phyloP scores from a whole-genome alignment of 352 stramenopile species.

The Phytophthora fragariaefolia region DNA sequence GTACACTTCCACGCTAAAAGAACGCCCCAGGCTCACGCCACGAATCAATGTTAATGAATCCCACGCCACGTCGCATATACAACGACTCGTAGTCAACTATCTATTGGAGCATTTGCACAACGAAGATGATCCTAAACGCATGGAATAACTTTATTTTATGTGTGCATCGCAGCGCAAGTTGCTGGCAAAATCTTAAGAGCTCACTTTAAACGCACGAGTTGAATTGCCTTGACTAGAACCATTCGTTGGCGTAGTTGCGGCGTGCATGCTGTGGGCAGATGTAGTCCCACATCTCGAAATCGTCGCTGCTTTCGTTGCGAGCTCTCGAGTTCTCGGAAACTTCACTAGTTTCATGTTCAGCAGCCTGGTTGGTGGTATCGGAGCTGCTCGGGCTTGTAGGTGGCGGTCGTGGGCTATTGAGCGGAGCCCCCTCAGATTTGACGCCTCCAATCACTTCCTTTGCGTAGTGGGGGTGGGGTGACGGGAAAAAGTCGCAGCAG shows the following conservation, averaged over 20 bases:
- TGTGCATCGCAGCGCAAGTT: conserved; percentile 13
- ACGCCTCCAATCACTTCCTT: conserved; percentile 37
- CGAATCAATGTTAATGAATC: not conserved
- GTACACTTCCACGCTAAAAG: not conserved
- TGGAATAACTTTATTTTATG: conserved; percentile 27
- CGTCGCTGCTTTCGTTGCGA: conserved; percentile 11
- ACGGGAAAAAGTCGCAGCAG: conserved; percentile 47
- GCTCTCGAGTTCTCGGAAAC: conserved; percentile 10
- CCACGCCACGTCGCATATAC: not conserved
- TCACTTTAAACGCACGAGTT: conserved; percentile 26
- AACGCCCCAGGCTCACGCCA: not conserved
- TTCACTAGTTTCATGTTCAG: conserved; percentile 6
- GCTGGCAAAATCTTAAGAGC: conserved; percentile 23
- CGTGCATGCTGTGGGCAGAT: conserved; percentile 55
- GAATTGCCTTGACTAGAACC: conserved; percentile 35
- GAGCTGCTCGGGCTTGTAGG: conserved; percentile 11
- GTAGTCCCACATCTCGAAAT: conserved; percentile 71
- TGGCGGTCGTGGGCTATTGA: not conserved
- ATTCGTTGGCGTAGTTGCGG: conserved; percentile 50
- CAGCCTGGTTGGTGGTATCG: conserved; percentile 13
- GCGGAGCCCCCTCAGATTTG: conserved; percentile 16
- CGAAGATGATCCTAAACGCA: conserved; percentile 11
- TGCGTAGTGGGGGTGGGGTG: conserved; percentile 38
- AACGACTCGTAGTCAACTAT: not conserved
- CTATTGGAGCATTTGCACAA: not conserved